Conservation (phyloP, 2,329 filamentous ascomycete species). For the Pochonia chlamydosporia region DNA sequence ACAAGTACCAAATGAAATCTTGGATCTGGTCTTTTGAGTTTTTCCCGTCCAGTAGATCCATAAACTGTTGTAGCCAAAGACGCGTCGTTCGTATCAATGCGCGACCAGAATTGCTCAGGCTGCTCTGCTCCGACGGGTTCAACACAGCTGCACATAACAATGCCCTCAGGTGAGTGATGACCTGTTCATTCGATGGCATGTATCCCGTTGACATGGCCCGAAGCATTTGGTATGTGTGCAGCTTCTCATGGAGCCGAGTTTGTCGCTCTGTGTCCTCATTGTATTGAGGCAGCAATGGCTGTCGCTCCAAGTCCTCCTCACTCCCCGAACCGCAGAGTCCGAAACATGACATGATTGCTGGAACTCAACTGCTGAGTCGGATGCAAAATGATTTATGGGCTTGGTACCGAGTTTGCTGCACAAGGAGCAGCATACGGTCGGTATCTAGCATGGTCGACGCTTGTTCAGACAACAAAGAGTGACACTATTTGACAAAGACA, state of each 20-base stretch:
- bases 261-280: conserved; percentile 75
- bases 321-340: conserved; percentile 41
- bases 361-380: neutral
- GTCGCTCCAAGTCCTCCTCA: conserved; percentile 52
- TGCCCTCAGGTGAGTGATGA: conserved; percentile 72
- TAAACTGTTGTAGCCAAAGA: conserved; percentile 71
- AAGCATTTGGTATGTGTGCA: conserved; percentile 90
- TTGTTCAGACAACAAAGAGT: too few species aligned
- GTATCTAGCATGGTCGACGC: too few species aligned
- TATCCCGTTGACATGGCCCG: conserved; percentile 76
- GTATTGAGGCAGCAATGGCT: conserved; percentile 79
- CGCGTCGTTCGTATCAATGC: conserved; percentile 66
- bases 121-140: conserved; percentile 56
- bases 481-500: too few species aligned
- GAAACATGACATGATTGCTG: conserved; percentile 52
- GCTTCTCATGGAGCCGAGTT: conserved; percentile 74
- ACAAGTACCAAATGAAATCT: conserved; percentile 82
- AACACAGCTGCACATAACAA: conserved; percentile 73
- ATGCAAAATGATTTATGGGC: too few species aligned
- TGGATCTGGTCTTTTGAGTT: conserved; percentile 82
- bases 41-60: conserved; percentile 76
- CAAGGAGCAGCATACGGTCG: too few species aligned
- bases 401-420: too few species aligned
- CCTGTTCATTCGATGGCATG: conserved; percentile 87
- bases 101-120: conserved; percentile 72